Base-by-base conservation (phyloP, 1,284 basidiomycete species). In the Grifola frondosa region DNA sequence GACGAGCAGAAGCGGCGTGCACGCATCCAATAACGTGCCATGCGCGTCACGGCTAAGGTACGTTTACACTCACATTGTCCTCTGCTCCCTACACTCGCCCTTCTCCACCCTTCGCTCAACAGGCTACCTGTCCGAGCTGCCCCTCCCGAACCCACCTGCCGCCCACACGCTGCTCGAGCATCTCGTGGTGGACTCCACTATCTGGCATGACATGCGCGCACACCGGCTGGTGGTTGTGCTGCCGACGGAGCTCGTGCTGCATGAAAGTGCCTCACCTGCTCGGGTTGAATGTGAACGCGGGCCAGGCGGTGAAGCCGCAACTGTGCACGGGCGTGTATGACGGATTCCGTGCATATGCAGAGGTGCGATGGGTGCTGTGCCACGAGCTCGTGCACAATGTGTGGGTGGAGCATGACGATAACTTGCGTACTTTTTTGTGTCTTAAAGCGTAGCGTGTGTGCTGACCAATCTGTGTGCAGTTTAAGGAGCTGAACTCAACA, bases 381-480 rank as follows among this genome's bases (percentile, higher is more conserved):
- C 86, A 90, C 59, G 87, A 89, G 56, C 63, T 89, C 22, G 67
- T 82, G 19, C 87, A 89, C 62, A 89, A 88, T 53, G 72, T 80
- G 0, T 82, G 78, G 74, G 67, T 75, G 2, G 75, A 79, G 44
- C 86, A 89, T 56, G 81, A 84, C 54, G 70, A 86, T 39, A 76
- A 84, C 52, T 86, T 87, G 48, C 55, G 82, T 67, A 12, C 20
- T 37, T 33, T 34, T 30, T 11, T 13, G 28, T 35, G 17, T 33
- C 31, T 5, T 12, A 33, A 20, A 11, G 13, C 8, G 15, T 30
- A 24, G 32, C 34, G 13, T 39, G 35, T 7, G 13, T n/a, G 41
- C 13, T 35, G 17, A 6, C 13, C 21, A 37, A 23, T 15, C 29
- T 32, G 15, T 13, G 21, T 29, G 16, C 37, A 80, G 80, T 88